These are phyloP conservation scores for Magnolia kwangsiensis DNA, from an alignment of 164 flowering plant species.

Conservation along the genomic window DNA sequence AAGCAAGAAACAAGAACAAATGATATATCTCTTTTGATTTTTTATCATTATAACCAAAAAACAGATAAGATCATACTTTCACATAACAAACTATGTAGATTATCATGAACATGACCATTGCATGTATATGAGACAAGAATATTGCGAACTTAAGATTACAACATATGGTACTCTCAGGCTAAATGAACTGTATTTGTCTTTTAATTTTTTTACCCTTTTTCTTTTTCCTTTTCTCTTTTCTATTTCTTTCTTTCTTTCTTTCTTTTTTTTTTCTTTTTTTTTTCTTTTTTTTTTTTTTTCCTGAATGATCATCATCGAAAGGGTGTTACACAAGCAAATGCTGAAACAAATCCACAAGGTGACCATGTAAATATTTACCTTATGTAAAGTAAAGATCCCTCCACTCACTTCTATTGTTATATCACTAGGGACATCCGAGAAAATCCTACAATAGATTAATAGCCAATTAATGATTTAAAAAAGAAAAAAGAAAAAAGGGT, in stretches of 20 bases:
- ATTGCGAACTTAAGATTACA: neutral
- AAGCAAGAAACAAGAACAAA: too few species aligned
- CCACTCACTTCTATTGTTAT: slow-evolving; percentile 66
- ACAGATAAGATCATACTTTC: neutral
- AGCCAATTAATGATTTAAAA: slow-evolving; percentile 3
- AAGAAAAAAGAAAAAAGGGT: neutral
- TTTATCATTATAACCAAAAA: too few species aligned
- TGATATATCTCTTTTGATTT: too few species aligned
- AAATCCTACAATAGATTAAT: slow-evolving; percentile 47
- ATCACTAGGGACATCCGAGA: slow-evolving; percentile 83
- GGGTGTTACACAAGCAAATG: neutral
- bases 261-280: too few species aligned
- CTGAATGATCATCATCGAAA: neutral
- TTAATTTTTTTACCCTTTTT: too few species aligned
- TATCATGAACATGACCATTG: neutral
- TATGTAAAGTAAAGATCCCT: slow-evolving; percentile 59
- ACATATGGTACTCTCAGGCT: neutral
- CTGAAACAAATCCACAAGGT: neutral
- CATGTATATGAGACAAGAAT: neutral
- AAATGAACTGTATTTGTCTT: neutral
- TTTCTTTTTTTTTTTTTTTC: too few species aligned
- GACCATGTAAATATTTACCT: slow-evolving; percentile 37
- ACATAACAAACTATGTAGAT: neutral
- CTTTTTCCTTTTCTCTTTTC: too few species aligned
- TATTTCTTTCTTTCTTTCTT: too few species aligned